Base-by-base conservation (phyloP, 768 basidiomycete species). In the Austroboletus eburneus region DNA sequence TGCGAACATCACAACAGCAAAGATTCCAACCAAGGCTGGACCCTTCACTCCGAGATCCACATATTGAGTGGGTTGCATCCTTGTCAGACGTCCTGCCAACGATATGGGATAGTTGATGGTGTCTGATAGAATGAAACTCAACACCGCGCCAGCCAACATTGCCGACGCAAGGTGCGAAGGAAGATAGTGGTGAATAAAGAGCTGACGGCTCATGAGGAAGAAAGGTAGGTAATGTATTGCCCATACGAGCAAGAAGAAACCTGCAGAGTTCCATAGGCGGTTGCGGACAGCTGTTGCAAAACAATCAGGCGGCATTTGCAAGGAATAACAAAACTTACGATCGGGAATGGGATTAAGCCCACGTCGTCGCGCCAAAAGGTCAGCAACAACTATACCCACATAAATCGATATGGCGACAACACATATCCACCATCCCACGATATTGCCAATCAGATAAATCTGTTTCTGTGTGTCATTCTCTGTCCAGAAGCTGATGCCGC, bases 401-500 rank as follows among this genome's bases (percentile, higher is more conserved):
- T 87, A 96, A 36, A 98, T 81, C 3, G 86, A 87, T 41, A 98
- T 66, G 1, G 87, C 84, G 25, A 94, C 74, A 32, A 89, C 83
- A 67, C 91, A 92, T 2, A 86, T 77, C 91, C 94, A 97, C 93
- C 94, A 98, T 12, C 91, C 89, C 54, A 91, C 66, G 40, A 96
- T 66, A 66, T 99, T 99, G 21, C 96, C 96, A 57, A 94, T 89
- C 49, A 98, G 75, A 69, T 99, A 99, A 43, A 99, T 93, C 67
- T 99, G 96, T 66, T 88, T 85, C 62, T 90, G 84, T 10, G 75
- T 73, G 6, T 85, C 85, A 46, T 76, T 83, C 57, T 89, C 76
- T 5, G 96, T 99, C 96, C 96, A 99, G 77, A 98, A 98, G 62
- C 91, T 94, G 71, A 99, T 98, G 40, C 96, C 96, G 52, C 76